Evolutionary conservation across 2,329 filamentous ascomycete species (phyloP).

Genomic region (Chaetomiaceae sp.): DNA sequence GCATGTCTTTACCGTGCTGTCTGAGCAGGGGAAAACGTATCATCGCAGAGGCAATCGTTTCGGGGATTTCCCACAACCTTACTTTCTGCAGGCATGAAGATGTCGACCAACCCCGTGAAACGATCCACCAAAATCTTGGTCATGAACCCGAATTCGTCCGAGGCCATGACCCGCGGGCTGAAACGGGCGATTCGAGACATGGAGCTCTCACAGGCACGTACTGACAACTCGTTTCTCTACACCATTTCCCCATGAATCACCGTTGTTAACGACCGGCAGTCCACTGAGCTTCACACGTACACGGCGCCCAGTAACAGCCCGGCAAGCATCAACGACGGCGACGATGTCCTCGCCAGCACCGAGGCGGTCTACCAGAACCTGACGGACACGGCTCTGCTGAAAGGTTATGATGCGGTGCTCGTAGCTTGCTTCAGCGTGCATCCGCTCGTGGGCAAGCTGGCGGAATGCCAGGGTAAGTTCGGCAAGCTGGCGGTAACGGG

Average conservation of each 20-base stretch:
- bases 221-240: no score
- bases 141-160: slow-evolving; percentile 74
- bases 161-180: slow-evolving; percentile 64
- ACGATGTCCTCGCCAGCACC: slow-evolving; percentile 60
- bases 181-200: slow-evolving; percentile 42
- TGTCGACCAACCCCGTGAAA: slow-evolving; percentile 28
- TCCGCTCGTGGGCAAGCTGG: slow-evolving; percentile 60
- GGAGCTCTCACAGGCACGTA: slow-evolving; percentile 33
- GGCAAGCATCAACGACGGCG: slow-evolving; percentile 69
- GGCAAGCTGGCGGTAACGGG: slow-evolving; percentile 56
- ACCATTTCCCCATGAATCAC: no score
- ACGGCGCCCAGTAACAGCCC: slow-evolving; percentile 59
- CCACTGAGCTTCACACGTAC: slow-evolving; percentile 52
- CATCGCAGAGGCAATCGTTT: background rate
- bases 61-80: background rate
- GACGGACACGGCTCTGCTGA: slow-evolving; percentile 30
- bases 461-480: slow-evolving; percentile 22
- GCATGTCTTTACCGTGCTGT: no score
- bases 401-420: slow-evolving; percentile 65
- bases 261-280: slow-evolving; percentile 31
- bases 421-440: slow-evolving; percentile 87
- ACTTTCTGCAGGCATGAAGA: slow-evolving; percentile 8
- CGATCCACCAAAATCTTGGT: slow-evolving; percentile 52
- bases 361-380: slow-evolving; percentile 55
- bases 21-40: no score